These are phyloP conservation scores for Chaetomium cochliodes DNA, from an alignment of 495 filamentous ascomycete genomes.

Conservation along the genomic window DNA sequence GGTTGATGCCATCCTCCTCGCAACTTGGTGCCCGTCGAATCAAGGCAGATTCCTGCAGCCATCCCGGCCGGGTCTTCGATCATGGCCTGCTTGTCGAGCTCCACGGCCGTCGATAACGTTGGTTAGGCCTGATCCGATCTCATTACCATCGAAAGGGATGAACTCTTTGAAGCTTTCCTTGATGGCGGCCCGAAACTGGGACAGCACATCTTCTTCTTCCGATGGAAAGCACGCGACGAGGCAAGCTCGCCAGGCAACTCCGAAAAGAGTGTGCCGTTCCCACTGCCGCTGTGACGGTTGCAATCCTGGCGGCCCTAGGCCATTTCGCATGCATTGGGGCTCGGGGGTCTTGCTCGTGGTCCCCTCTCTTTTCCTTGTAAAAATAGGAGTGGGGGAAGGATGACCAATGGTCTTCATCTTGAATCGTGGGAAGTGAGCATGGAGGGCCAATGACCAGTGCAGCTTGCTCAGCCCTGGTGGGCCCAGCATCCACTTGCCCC, in stretches of 20 bases:
- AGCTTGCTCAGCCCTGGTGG: neutral
- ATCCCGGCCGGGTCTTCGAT: neutral
- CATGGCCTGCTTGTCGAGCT: too few species aligned
- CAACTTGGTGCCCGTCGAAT: neutral
- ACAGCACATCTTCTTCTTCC: neutral
- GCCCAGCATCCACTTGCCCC: neutral
- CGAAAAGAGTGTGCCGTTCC: neutral
- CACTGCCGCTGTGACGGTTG: conserved; percentile 1
- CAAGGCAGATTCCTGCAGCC: neutral
- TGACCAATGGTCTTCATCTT: neutral
- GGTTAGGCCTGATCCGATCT: too few species aligned
- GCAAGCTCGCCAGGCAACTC: neutral
- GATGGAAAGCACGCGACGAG: neutral
- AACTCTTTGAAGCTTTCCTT: neutral
- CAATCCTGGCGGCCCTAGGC: conserved; percentile 6
- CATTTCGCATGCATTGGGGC: conserved; percentile 4
- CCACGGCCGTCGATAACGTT: too few species aligned
- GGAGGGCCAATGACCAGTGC: neutral
- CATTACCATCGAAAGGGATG: neutral
- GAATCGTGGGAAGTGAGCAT: too few species aligned
- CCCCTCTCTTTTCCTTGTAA: neutral
- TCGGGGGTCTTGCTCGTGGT: neutral
- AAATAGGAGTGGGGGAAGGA: conserved; percentile 3
- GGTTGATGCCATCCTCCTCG: neutral
- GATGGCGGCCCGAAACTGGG: neutral